These are phyloP conservation scores for Lasiosphaeriaceae sp. DNA, from an alignment of 495 filamentous ascomycete species.

Conservation along the genomic window DNA sequence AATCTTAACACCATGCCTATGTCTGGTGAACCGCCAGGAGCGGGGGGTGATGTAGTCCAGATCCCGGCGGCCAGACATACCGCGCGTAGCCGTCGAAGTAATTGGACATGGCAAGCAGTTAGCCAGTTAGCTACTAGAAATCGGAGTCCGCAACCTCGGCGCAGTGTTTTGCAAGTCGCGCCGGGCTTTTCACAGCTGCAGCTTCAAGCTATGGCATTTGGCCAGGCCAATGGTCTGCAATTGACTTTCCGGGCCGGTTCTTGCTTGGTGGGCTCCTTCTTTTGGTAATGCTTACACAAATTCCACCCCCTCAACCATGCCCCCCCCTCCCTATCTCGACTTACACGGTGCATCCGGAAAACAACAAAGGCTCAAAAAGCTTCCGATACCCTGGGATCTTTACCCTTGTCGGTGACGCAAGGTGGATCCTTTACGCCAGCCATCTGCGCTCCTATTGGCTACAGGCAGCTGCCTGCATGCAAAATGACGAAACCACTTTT, in stretches of 20 bases:
- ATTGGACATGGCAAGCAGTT: too few species aligned
- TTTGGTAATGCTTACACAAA: too few species aligned
- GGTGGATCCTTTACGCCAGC: background rate
- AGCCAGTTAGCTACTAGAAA: too few species aligned
- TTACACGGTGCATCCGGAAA: background rate
- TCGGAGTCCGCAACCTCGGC: too few species aligned
- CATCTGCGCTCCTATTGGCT: conserved; percentile 1
- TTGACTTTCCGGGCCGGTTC: too few species aligned
- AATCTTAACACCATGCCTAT: background rate
- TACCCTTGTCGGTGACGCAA: conserved; percentile 11
- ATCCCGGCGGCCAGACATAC: background rate
- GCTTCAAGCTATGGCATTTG: background rate
- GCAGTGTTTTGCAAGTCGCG: too few species aligned
- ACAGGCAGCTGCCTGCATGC: background rate
- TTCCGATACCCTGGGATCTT: background rate
- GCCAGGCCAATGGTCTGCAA: background rate
- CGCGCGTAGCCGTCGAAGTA: background rate
- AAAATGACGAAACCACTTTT: conserved; percentile 14
- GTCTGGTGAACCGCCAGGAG: background rate
- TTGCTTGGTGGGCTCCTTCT: too few species aligned
- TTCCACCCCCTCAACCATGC: too few species aligned
- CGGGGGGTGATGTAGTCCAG: background rate
- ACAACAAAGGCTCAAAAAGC: background rate
- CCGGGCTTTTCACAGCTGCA: background rate
- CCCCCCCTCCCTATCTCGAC: too few species aligned